phyloP scores from a whole-genome alignment of 2,329 filamentous ascomycete genomes.

The Alternaria sp. region DNA sequence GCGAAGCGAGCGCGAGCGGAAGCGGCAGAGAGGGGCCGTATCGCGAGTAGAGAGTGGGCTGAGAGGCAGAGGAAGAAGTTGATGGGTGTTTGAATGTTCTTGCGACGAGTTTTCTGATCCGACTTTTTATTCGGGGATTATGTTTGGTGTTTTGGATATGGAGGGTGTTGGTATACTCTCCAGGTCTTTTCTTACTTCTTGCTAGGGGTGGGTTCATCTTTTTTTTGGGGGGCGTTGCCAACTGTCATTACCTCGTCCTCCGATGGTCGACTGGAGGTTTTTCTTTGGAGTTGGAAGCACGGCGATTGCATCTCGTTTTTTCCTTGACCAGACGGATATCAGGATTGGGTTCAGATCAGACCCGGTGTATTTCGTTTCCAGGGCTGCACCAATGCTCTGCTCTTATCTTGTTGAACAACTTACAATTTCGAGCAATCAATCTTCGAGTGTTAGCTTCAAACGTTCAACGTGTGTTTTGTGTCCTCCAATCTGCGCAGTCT shows the following conservation, averaged over 20 bases:
- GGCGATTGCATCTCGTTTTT: neutral
- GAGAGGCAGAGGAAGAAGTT: constrained; percentile 54
- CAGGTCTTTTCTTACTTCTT: neutral
- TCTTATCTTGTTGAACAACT: neutral
- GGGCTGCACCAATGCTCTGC: neutral
- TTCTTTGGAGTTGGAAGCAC: neutral
- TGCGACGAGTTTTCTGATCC: neutral
- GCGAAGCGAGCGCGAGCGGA: constrained; percentile 54
- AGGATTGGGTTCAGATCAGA: neutral
- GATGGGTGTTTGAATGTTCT: constrained; percentile 17
- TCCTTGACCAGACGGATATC: neutral
- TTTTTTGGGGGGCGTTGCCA: neutral
- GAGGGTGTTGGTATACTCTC: neutral
- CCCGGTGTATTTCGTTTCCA: neutral
- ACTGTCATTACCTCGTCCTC: constrained; percentile 1
- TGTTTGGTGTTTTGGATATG: neutral
- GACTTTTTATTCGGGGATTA: neutral
- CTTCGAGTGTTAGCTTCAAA: neutral
- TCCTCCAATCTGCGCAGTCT: neutral
- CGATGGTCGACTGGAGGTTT: constrained; percentile 5
- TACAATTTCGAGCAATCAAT: neutral
- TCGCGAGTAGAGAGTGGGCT: constrained; percentile 56
- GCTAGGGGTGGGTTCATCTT: neutral
- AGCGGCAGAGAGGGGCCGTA: constrained; percentile 54
- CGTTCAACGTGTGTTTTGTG: neutral